phyloP scores from a whole-genome alignment of 1,284 basidiomycete species.

The Trametes polyzona region DNA sequence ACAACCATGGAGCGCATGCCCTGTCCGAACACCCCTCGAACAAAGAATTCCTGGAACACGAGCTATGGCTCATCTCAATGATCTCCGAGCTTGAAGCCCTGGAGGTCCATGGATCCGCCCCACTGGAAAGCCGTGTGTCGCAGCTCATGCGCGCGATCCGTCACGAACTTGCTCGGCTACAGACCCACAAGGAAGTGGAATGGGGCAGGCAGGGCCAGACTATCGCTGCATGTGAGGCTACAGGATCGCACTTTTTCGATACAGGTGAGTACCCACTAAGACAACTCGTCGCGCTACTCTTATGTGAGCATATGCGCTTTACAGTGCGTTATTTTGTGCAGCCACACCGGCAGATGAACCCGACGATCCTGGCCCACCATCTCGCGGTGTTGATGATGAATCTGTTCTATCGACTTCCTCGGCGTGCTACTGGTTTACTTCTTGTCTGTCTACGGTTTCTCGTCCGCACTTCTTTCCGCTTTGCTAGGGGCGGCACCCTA shows the following conservation, averaged over 20 bases:
- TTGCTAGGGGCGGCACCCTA: background rate
- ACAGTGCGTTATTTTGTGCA: background rate
- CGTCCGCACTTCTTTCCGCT: background rate
- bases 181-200: constrained; percentile 6
- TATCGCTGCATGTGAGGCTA: background rate
- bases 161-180: background rate
- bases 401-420: constrained; percentile 7
- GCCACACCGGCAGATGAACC: background rate
- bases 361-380: background rate
- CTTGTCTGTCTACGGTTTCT: constrained; percentile 1
- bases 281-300: background rate
- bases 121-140: background rate
- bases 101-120: background rate
- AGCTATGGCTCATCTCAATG: background rate
- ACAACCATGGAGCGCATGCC: background rate
- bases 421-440: constrained; percentile 1
- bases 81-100: background rate
- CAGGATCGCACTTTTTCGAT: background rate
- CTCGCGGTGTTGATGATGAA: constrained; percentile 10
- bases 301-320: background rate
- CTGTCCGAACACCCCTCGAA: background rate
- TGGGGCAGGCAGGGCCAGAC: background rate
- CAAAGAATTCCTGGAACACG: background rate
- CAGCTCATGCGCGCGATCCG: background rate
- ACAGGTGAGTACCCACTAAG: background rate